Evolutionary conservation across 257 asterid genomes (phyloP), one percentile per base, ranked within the genome.

Genomic region (Lycium ferocissimum): DNA sequence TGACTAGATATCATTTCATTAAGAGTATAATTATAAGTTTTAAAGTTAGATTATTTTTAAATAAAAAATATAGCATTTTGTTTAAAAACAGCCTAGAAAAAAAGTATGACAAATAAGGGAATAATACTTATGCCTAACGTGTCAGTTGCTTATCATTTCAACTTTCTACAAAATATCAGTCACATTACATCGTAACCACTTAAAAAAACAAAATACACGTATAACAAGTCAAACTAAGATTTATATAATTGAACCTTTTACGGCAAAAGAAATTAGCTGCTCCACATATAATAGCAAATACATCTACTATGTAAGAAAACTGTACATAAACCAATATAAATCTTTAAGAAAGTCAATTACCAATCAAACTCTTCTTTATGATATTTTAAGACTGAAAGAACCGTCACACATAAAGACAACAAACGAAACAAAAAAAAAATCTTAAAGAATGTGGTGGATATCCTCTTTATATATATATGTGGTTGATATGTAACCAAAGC

Each of bases 21-120:
- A 38, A 4, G 0, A 5, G 0, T 38, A 0, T 35, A 38, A 37
- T 0, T 69, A 0, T 1, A 37, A 4, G 3, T 67, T 35, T 1
- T 26, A 7, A 13, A 69, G 4, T 69, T 69, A 69, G 35, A 13
- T 33, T 35, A 0, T 35, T 69, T 69, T 6, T 37, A 65, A 65
- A 9, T 33, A 66, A 33, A 1, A 14, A 0, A 0, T 67, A 40
- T 0, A 15, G 37, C 1, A 6, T 67, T 35, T 14, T 14, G 6
- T 67, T 8, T 37, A 6, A 67, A 67, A 14, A 26, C 6, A 13
- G 3, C 37, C 6, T 3, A 1, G 14, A 15, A 69, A 15, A 67
- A 47, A 35, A 13, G 0, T 35, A 66, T 13, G 18, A 26, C 15
- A 26, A 11, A 3, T 4, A 22, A 69, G 1, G 1, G 49, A 69